Base-by-base conservation (phyloP, 177 flowering plant species). In the Vitis hybrid region DNA sequence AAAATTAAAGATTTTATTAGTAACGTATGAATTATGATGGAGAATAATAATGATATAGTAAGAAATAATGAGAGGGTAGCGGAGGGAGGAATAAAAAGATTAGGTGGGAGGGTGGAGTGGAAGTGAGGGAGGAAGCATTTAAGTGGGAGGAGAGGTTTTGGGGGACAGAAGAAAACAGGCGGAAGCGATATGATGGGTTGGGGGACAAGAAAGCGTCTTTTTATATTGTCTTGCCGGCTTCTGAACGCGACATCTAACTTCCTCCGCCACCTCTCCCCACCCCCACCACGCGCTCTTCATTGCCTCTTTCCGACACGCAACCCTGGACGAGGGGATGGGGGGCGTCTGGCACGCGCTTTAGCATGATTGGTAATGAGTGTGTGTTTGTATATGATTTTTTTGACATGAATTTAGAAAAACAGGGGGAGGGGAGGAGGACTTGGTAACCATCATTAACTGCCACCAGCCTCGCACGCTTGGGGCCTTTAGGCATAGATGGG, bases 131-230 rank as follows among this genome's bases (percentile, higher is more conserved):
- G 62, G 29, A 60, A 29, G 65, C 14, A 72, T 68, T 59, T 60
- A 11, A 70, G 57, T 60, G 61, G 60, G 62, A 48, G 52, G 39
- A 26, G 45, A 29, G 60, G 1, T 29, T 51, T 66, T 39, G 4
- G 85, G 86, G 77, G 82, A 78, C 80, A 80, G 67, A 66, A 67
- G 77, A 67, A 81, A 77, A 73, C 78, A 76, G 57, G 67, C 75
- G 31, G 60, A 68, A 64, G 73, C 26, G 65, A 64, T 60, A 75
- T 60, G 72, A 73, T 29, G 75, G 50, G 59, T 51, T 61, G 79
- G 86, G 83, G 82, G 76, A 82, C 85, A 82, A 60, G 74, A 75
- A 79, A 79, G 80, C 82, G 79, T 79, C 85, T 73, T 73, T 82
- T 65, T 49, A 50, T 70, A 76, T 75, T 79, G 78, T 55, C 13